Conservation (phyloP, 306 rosid species). For the Parietaria judaica region DNA sequence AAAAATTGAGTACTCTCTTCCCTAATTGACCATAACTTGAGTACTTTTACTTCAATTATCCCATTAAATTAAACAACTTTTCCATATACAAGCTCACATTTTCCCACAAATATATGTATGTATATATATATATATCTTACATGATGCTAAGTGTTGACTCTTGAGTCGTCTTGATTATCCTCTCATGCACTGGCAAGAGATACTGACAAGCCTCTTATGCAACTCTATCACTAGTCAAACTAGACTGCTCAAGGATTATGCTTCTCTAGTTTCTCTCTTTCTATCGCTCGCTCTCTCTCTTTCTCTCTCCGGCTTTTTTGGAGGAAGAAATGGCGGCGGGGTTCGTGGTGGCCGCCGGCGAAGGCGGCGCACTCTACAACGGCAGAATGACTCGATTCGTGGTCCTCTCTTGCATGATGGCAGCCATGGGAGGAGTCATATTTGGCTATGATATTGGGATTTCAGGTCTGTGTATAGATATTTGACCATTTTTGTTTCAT, state of each 20-base stretch:
- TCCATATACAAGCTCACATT: constrained; percentile 1
- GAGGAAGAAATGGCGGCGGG: constrained; percentile 49
- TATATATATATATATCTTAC: neutral
- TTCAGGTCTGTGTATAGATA: constrained; percentile 29
- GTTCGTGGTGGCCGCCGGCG: constrained; percentile 14
- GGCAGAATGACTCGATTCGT: constrained; percentile 44
- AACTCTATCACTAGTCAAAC: constrained; percentile 18
- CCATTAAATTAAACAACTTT: no score
- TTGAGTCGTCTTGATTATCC: neutral
- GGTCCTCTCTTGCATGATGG: constrained; percentile 41
- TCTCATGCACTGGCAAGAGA: neutral
- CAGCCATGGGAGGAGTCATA: constrained; percentile 61
- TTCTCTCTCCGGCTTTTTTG: neutral
- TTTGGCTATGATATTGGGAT: constrained; percentile 60
- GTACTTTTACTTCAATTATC: no score
- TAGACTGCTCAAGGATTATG: neutral
- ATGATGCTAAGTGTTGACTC: constrained; percentile 4
- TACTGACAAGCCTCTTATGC: neutral
- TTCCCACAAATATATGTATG: neutral
- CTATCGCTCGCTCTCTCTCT: neutral
- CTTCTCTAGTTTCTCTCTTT: neutral
- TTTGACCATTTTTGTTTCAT: neutral
- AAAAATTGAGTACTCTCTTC: no score
- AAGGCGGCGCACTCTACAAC: constrained; percentile 26
- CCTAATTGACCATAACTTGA: no score